Conservation (phyloP, 1,139 yeast species). For the Saccharomyces hybrid region DNA sequence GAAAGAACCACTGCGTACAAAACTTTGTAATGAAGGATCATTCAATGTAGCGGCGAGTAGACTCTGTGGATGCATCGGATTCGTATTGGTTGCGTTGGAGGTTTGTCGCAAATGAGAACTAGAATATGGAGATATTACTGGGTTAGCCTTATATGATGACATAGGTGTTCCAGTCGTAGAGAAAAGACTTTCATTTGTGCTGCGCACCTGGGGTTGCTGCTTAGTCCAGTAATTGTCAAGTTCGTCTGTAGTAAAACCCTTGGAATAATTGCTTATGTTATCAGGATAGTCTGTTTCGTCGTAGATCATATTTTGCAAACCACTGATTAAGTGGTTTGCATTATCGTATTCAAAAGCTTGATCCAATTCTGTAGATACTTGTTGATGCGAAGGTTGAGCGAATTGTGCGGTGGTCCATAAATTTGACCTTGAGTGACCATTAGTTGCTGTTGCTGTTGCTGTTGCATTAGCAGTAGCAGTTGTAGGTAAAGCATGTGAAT, state of each 20-base stretch:
- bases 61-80: constrained; percentile 13
- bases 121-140: constrained; percentile 1
- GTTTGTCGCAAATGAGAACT: constrained; percentile 1
- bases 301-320: constrained; percentile 29
- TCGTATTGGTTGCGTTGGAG: constrained; percentile 3
- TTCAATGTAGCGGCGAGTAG: constrained; percentile 15
- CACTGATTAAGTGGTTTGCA: constrained; percentile 28
- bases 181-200: not conserved
- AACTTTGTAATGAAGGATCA: constrained; percentile 7
- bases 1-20: not conserved
- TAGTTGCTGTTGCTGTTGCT: constrained; percentile 7
- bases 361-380: constrained; percentile 9
- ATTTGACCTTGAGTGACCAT: not conserved
- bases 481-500: constrained; percentile 7
- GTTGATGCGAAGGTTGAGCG: not conserved
- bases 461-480: constrained; percentile 7
- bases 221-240: constrained; percentile 29
- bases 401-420: not conserved
- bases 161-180: not conserved
- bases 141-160: constrained; percentile 1
- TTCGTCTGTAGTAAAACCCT: constrained; percentile 29
- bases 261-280: constrained; percentile 26
- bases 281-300: constrained; percentile 29
- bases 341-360: constrained; percentile 26
- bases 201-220: constrained; percentile 6